Evolutionary conservation across 139 green algal species (phyloP).

Genomic region (Pleodorina starrii): DNA sequence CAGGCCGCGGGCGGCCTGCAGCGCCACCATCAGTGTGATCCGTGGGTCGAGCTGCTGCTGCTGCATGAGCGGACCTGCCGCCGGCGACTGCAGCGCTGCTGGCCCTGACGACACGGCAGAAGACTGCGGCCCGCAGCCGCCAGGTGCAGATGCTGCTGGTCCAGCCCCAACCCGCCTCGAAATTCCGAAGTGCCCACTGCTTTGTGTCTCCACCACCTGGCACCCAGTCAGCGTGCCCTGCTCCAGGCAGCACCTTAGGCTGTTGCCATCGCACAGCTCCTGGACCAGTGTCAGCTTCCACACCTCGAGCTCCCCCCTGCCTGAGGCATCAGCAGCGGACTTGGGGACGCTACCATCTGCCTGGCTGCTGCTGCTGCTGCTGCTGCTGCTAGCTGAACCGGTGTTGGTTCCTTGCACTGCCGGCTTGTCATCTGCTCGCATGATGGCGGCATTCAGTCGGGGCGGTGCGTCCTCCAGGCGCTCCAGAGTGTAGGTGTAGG

Average conservation of each 20-base stretch:
- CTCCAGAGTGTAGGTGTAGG: neutral
- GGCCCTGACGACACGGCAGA: no score
- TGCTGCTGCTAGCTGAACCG: no score
- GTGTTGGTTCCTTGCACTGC: no score
- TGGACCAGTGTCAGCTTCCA: constrained; percentile 19
- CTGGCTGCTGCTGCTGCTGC: no score
- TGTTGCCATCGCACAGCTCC: constrained; percentile 3
- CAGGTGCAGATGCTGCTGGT: neutral
- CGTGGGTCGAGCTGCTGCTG: neutral
- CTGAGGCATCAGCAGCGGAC: neutral
- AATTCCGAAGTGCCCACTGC: no score
- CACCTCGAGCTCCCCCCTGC: neutral
- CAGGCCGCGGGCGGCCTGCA: constrained; percentile 3
- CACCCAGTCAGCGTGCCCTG: neutral
- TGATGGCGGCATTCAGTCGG: neutral
- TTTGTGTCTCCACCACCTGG: neutral
- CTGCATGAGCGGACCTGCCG: no score
- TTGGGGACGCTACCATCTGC: no score
- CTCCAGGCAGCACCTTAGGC: neutral
- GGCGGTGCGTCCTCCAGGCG: neutral
- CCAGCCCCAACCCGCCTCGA: no score
- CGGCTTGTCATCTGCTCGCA: neutral
- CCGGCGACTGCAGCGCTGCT: no score
- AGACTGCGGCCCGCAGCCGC: neutral
- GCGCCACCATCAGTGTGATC: neutral